Percentiles rank a stretch among this genome's conserved stretches.
phyloP scores from a whole-genome alignment of 75 land plant genomes.

The Ceratopteris richardii region DNA sequence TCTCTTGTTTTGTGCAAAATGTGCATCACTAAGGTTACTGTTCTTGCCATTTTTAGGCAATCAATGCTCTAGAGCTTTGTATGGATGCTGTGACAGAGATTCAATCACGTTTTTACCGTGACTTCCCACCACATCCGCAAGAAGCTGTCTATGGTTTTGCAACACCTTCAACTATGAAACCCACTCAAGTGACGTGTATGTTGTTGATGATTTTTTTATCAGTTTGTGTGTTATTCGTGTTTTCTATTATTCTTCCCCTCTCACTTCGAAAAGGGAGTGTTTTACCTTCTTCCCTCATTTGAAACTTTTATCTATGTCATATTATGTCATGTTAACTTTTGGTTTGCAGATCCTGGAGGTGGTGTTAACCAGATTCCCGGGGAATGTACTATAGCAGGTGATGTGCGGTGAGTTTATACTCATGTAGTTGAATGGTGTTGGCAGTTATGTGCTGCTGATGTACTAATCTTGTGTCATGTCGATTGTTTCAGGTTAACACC shows the following conservation, averaged over 20 bases:
- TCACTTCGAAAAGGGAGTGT: no score
- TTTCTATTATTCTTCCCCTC: no score
- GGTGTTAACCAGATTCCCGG: constrained; percentile 87
- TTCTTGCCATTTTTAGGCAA: constrained; percentile 45
- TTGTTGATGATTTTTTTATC: no score
- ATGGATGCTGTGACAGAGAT: constrained; percentile 88
- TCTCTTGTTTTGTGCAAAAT: neutral
- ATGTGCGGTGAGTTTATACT: constrained; percentile 51
- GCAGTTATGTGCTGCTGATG: neutral
- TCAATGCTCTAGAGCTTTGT: constrained; percentile 69
- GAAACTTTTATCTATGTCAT: no score
- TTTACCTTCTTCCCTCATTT: no score
- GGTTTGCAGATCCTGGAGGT: constrained; percentile 73
- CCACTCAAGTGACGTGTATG: constrained; percentile 44
- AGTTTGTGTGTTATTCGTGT: no score
- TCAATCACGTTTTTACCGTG: constrained; percentile 63
- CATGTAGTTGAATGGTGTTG: neutral
- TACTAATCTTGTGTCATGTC: neutral
- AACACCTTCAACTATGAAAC: constrained; percentile 96
- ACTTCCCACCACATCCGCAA: constrained; percentile 80
- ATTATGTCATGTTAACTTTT: no score
- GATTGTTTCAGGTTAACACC: constrained; percentile 53
- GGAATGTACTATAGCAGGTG: constrained; percentile 77
- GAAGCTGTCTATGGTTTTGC: constrained; percentile 77
- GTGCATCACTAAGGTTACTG: neutral